A percentile compares a stretch with the other conserved stretches of the same genome.
Conservation (phyloP, 805 yeast species). For the Candida sithepensis region DNA sequence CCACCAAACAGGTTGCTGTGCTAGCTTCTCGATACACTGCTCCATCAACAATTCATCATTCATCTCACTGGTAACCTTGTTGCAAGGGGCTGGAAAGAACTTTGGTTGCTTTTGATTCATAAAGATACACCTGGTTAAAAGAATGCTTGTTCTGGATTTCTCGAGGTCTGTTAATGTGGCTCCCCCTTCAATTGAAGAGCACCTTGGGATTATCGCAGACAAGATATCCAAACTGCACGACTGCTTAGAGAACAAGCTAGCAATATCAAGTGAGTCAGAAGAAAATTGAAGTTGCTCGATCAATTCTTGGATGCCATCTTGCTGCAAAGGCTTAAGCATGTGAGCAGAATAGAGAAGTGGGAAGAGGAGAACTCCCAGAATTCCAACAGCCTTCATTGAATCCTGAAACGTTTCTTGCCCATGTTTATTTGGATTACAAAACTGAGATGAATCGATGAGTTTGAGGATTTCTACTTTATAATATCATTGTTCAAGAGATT, state of each 20-base stretch:
- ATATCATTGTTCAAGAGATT: no score
- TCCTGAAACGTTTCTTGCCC: no score
- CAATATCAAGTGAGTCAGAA: constrained; percentile 1
- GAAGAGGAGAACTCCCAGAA: not conserved
- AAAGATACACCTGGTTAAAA: not conserved
- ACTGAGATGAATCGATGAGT: no score
- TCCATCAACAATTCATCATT: not conserved
- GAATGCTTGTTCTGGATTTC: constrained; percentile 2
- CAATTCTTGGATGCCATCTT: constrained; percentile 10
- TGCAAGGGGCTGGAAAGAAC: constrained; percentile 2
- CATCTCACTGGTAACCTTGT: not conserved
- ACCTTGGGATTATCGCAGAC: constrained; percentile 10
- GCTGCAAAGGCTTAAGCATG: not conserved
- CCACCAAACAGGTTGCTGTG: constrained; percentile 19
- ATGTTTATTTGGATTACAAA: no score
- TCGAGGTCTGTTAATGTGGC: not conserved
- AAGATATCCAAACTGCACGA: constrained; percentile 17
- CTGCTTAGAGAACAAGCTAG: not conserved
- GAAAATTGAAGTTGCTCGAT: constrained; percentile 10
- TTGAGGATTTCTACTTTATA: no score
- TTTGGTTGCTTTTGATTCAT: constrained; percentile 4
- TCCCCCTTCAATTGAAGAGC: constrained; percentile 1
- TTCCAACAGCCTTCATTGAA: not conserved
- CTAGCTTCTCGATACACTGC: constrained; percentile 12
- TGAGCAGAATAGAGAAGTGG: not conserved